phyloP scores from a whole-genome alignment of 169 alveolate species.

The Theileria annulata region DNA sequence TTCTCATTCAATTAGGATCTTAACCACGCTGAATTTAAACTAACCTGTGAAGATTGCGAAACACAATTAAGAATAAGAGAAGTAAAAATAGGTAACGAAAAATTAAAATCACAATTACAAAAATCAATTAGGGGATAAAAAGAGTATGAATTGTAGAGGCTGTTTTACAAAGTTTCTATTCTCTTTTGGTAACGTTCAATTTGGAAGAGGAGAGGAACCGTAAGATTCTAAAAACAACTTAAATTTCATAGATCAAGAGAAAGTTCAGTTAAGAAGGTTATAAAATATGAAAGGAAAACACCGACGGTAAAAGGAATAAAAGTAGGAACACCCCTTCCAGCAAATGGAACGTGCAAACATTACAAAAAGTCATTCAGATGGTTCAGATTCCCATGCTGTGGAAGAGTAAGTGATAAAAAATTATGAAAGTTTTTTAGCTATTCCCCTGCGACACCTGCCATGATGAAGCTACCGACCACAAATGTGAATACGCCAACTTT shows the following conservation, averaged over 20 bases:
- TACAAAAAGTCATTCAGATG: slow-evolving; percentile 85
- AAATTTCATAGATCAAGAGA: not conserved
- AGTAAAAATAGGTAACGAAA: slow-evolving; percentile 36
- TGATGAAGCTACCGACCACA: slow-evolving; percentile 80
- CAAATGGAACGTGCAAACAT: slow-evolving; percentile 84
- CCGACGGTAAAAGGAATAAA: slow-evolving; percentile 45
- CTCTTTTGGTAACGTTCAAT: slow-evolving; percentile 33
- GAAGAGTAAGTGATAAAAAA: slow-evolving; percentile 62
- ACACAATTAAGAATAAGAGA: slow-evolving; percentile 61
- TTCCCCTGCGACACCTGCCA: slow-evolving; percentile 87
- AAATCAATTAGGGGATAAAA: slow-evolving; percentile 17
- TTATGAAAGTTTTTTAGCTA: slow-evolving; percentile 46
- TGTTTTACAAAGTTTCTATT: slow-evolving; percentile 51
- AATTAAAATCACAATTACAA: not conserved
- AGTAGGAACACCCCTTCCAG: slow-evolving; percentile 83
- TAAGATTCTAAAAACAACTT: not conserved
- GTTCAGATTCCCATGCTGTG: slow-evolving; percentile 88
- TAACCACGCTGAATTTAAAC: slow-evolving; percentile 40
- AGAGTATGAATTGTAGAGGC: slow-evolving; percentile 52
- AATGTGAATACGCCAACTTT: slow-evolving; percentile 80
- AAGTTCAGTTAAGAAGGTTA: slow-evolving; percentile 17
- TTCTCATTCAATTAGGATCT: slow-evolving; percentile 13
- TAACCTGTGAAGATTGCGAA: slow-evolving; percentile 66
- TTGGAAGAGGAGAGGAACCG: slow-evolving; percentile 35
- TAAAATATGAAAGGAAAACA: slow-evolving; percentile 19